Percentiles rank a stretch among this genome's conserved stretches.
These are phyloP conservation scores for Auriscalpium vulgare DNA, from an alignment of 768 basidiomycete species.

Conservation along the genomic window DNA sequence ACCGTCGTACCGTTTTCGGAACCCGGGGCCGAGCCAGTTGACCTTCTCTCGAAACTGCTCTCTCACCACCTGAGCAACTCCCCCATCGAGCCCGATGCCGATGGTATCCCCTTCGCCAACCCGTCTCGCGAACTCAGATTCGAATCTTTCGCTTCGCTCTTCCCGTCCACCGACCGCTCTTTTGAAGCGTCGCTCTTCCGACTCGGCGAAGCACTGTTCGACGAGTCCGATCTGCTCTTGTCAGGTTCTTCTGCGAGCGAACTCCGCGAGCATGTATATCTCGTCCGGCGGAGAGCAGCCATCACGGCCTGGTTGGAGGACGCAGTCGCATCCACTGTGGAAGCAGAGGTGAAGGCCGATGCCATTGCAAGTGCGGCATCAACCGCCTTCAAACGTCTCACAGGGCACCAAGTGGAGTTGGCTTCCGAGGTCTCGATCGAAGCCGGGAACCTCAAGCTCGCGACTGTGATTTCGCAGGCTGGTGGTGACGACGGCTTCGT, in stretches of 20 bases:
- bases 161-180: constrained; percentile 61
- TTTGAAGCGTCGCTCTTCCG: constrained; percentile 78
- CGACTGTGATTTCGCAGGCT: constrained; percentile 83
- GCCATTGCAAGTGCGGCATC: constrained; percentile 37
- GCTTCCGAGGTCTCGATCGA: constrained; percentile 72
- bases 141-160: constrained; percentile 65
- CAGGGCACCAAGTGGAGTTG: constrained; percentile 81
- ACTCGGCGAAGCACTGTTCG: constrained; percentile 86
- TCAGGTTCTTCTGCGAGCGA: constrained; percentile 47
- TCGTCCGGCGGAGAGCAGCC: constrained; percentile 68
- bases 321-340: constrained; percentile 61
- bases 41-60: constrained; percentile 54
- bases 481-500: constrained; percentile 71
- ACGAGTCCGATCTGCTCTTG: constrained; percentile 64
- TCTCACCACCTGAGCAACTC: constrained; percentile 73
- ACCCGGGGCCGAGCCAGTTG: constrained; percentile 25
- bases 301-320: constrained; percentile 82
- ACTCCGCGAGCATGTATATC: constrained; percentile 48
- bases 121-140: constrained; percentile 65
- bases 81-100: constrained; percentile 60
- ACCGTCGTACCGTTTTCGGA: constrained; percentile 37
- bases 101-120: constrained; percentile 60
- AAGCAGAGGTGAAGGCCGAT: constrained; percentile 55
- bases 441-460: constrained; percentile 73
- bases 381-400: constrained; percentile 68